Conservation (phyloP, 202 grass and related monocot species). For the Eragrostis tef region DNA sequence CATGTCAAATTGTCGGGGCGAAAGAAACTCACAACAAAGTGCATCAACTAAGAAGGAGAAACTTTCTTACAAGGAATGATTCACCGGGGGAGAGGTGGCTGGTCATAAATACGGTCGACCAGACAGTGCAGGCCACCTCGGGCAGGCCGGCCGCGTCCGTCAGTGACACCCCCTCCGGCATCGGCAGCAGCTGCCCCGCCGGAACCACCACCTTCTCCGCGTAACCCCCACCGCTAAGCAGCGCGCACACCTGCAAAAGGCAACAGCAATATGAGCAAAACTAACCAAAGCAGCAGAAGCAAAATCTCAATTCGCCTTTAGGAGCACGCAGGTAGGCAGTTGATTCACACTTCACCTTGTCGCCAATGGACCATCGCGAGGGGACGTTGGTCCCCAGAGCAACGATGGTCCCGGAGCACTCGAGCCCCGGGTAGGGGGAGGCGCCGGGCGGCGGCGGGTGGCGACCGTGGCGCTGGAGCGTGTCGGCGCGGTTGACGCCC, state of each 20-base stretch:
- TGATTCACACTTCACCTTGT: conserved; percentile 47
- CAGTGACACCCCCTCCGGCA: conserved; percentile 72
- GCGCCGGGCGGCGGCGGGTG: conserved; percentile 62
- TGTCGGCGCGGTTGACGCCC: conserved; percentile 79
- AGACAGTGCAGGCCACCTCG: conserved; percentile 81
- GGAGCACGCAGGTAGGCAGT: not conserved
- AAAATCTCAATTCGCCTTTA: not conserved
- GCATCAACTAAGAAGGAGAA: not conserved
- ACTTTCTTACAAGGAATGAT: conserved; percentile 56
- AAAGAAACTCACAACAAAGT: not conserved
- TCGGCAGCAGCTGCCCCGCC: conserved; percentile 63
- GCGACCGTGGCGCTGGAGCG: conserved; percentile 64
- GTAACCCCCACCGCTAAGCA: conserved; percentile 77
- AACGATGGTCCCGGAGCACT: conserved; percentile 80
- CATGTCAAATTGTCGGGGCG: not conserved
- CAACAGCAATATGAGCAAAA: not conserved
- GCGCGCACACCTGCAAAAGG: conserved; percentile 60
- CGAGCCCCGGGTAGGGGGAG: conserved; percentile 72
- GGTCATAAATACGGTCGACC: conserved; percentile 88
- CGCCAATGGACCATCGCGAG: conserved; percentile 63
- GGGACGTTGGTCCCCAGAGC: conserved; percentile 55
- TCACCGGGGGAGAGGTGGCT: conserved; percentile 69
- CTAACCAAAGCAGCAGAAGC: not conserved
- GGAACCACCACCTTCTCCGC: conserved; percentile 79
- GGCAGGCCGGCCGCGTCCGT: conserved; percentile 63